Evolutionary conservation across 1,284 basidiomycete species (phyloP).

Genomic region (Trametes hirsuta): DNA sequence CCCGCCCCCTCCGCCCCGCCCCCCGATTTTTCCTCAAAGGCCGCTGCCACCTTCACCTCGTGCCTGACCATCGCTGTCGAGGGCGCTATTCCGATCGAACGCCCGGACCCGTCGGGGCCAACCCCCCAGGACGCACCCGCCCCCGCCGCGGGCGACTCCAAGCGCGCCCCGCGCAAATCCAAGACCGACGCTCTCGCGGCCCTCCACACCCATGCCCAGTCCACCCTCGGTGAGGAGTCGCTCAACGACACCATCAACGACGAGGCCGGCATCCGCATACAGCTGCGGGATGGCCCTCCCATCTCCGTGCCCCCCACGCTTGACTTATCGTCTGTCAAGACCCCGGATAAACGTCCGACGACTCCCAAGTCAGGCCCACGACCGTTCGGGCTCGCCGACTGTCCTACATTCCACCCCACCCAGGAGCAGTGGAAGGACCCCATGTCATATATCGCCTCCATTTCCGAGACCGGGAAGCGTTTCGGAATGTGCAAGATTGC

Average conservation of each 20-base stretch:
- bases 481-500: slow-evolving; percentile 97
- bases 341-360: slow-evolving; percentile 51
- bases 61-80: slow-evolving; percentile 71
- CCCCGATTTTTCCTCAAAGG: slow-evolving; percentile 47
- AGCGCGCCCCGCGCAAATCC: slow-evolving; percentile 81
- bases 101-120: slow-evolving; percentile 27
- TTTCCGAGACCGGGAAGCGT: slow-evolving; percentile 73
- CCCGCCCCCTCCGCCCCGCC: slow-evolving; percentile 35
- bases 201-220: slow-evolving; percentile 65
- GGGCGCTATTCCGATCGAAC: slow-evolving; percentile 57
- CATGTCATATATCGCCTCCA: slow-evolving; percentile 92
- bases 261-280: slow-evolving; percentile 31
- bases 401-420: slow-evolving; percentile 89
- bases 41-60: slow-evolving; percentile 56
- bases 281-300: slow-evolving; percentile 49
- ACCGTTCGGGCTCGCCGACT: slow-evolving; percentile 88
- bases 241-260: slow-evolving; percentile 30
- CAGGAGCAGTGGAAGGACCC: slow-evolving; percentile 92
- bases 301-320: slow-evolving; percentile 63
- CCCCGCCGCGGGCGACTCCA: slow-evolving; percentile 42
- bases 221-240: slow-evolving; percentile 55
- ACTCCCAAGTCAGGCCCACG: slow-evolving; percentile 48
- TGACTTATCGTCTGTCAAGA: slow-evolving; percentile 74
- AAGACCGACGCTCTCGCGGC: slow-evolving; percentile 83
- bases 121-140: slow-evolving; percentile 27